These are phyloP conservation scores for Ophryocystis elektroscirrha DNA, from an alignment of 169 alveolate genomes.

Conservation along the genomic window DNA sequence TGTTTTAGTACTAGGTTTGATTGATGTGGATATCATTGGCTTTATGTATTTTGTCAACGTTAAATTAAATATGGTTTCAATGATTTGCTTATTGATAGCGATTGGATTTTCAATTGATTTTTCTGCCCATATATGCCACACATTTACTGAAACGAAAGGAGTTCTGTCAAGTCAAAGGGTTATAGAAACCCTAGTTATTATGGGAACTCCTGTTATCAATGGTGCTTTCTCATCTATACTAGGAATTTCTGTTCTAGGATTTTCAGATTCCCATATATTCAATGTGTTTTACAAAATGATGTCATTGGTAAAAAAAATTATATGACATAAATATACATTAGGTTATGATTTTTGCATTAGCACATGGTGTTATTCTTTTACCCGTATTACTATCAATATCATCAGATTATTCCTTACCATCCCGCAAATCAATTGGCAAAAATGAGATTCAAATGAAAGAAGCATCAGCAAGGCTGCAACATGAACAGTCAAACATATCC, in stretches of 20 bases:
- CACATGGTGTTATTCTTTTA: constrained; percentile 21
- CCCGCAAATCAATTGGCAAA: no score
- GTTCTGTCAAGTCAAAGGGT: constrained; percentile 26
- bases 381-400: constrained; percentile 20
- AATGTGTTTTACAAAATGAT: constrained; percentile 40
- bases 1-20: constrained; percentile 26
- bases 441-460: no score
- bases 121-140: constrained; percentile 39
- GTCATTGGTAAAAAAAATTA: constrained; percentile 22
- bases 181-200: constrained; percentile 28
- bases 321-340: not conserved
- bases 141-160: constrained; percentile 35
- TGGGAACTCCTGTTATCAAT: constrained; percentile 43
- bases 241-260: constrained; percentile 30
- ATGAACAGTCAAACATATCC: no score
- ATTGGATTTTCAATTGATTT: constrained; percentile 43
- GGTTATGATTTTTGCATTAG: constrained; percentile 24
- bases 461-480: no score
- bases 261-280: constrained; percentile 34
- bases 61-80: constrained; percentile 37
- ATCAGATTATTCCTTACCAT: no score
- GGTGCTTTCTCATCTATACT: constrained; percentile 40
- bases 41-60: constrained; percentile 36
- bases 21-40: constrained; percentile 37
- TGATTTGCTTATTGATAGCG: constrained; percentile 30